Percentiles rank a stretch among this genome's conserved stretches.
These are phyloP conservation scores for Cicer pinnatifidum DNA, from an alignment of 306 rosid species.

Conservation along the genomic window DNA sequence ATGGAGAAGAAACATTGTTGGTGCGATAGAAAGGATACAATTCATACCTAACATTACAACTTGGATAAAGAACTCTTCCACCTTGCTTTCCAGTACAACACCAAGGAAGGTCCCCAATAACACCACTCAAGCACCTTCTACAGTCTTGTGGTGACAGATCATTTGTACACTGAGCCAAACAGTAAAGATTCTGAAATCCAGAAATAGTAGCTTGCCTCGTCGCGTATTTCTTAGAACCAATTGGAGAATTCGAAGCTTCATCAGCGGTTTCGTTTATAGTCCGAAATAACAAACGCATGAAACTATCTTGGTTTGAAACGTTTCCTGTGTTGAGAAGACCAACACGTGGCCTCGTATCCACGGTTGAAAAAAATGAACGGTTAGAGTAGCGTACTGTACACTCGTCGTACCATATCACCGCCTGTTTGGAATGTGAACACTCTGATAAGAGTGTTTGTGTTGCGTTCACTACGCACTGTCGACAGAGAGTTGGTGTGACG, in stretches of 20 bases:
- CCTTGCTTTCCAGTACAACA: conserved; percentile 42
- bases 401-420: conserved; percentile 44
- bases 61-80: conserved; percentile 46
- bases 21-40: conserved; percentile 40
- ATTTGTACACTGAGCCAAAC: conserved; percentile 48
- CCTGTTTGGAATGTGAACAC: conserved; percentile 33
- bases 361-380: conserved; percentile 33
- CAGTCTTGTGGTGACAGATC: conserved; percentile 38
- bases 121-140: conserved; percentile 36
- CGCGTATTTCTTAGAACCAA: conserved; percentile 42
- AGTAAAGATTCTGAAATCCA: conserved; percentile 34
- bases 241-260: not conserved
- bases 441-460: not conserved
- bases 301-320: conserved; percentile 17
- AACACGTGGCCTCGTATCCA: conserved; percentile 37
- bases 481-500: conserved; percentile 17
- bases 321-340: conserved; percentile 37
- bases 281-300: conserved; percentile 27
- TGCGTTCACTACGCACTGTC: conserved; percentile 43
- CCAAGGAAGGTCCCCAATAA: conserved; percentile 34
- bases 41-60: conserved; percentile 46
- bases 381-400: conserved; percentile 46
- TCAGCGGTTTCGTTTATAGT: conserved; percentile 43
- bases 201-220: conserved; percentile 18
- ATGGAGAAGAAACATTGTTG: not conserved